These are phyloP conservation scores for Pholiota microspora DNA, from an alignment of 768 basidiomycete genomes.

Conservation along the genomic window DNA sequence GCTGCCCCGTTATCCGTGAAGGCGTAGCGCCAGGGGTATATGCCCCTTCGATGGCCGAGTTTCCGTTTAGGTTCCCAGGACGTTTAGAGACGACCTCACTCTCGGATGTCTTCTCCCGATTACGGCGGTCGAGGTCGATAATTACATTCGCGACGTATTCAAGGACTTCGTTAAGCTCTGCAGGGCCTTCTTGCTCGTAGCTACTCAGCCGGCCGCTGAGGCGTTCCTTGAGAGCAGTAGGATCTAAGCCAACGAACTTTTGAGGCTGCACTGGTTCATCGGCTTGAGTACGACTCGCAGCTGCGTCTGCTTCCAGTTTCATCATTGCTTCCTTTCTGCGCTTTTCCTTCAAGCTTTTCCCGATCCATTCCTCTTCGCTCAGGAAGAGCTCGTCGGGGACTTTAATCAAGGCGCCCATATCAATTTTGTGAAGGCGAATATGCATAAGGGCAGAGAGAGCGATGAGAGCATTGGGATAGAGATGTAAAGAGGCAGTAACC, in stretches of 20 bases:
- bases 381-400: slow-evolving; percentile 44
- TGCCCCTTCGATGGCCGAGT: not conserved
- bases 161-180: slow-evolving; percentile 55
- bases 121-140: slow-evolving; percentile 36
- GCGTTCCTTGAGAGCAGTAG: slow-evolving; percentile 19
- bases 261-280: slow-evolving; percentile 32
- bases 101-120: not conserved
- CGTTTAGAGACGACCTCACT: not conserved
- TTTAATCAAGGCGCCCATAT: slow-evolving; percentile 50
- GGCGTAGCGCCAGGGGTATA: not conserved
- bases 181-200: slow-evolving; percentile 40
- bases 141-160: slow-evolving; percentile 56
- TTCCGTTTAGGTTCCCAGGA: not conserved
- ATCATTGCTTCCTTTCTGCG: slow-evolving; percentile 16
- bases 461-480: slow-evolving; percentile 39
- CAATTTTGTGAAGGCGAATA: slow-evolving; percentile 46
- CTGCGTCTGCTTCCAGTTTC: not conserved
- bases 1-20: too few relatives aligned
- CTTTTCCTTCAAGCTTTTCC: slow-evolving; percentile 38
- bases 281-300: slow-evolving; percentile 9
- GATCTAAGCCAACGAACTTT: slow-evolving; percentile 32
- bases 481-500: slow-evolving; percentile 37
- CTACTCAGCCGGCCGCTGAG: slow-evolving; percentile 14
- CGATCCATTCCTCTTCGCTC: slow-evolving; percentile 54
- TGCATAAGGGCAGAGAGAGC: slow-evolving; percentile 40